phyloP scores from a whole-genome alignment of 441 rosid genomes.

The Daphne laureola region DNA sequence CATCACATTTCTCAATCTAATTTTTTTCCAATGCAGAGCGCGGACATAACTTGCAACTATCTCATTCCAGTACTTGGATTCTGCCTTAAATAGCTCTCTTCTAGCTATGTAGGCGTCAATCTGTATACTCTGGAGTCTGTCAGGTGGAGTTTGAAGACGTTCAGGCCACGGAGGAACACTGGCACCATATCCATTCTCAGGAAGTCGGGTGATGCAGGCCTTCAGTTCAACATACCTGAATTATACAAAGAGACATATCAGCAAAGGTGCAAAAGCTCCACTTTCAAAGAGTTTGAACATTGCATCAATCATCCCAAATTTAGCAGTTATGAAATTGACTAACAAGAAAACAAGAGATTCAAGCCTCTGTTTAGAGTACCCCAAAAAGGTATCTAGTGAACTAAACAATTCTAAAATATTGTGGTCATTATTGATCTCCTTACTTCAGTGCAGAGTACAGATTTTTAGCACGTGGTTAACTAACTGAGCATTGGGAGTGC shows the following conservation, averaged over 20 bases:
- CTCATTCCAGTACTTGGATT: conserved; percentile 81
- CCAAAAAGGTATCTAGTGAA: too few species aligned
- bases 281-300: too few species aligned
- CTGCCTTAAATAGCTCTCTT: conserved; percentile 87
- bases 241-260: neutral
- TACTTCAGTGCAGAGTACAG: too few species aligned
- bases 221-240: conserved; percentile 82
- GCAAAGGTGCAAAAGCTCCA: too few species aligned
- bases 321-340: too few species aligned
- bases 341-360: too few species aligned
- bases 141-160: conserved; percentile 82
- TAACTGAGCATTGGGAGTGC: neutral
- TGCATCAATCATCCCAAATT: too few species aligned
- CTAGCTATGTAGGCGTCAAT: conserved; percentile 85
- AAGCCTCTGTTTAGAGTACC: too few species aligned
- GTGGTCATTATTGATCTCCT: too few species aligned
- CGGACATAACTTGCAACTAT: conserved; percentile 66
- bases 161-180: conserved; percentile 73
- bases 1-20: conserved; percentile 78
- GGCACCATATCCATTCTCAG: conserved; percentile 82
- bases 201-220: conserved; percentile 78
- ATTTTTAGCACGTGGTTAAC: too few species aligned
- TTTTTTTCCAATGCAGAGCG: conserved; percentile 70
- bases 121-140: conserved; percentile 80
- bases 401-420: too few species aligned